Evolutionary conservation across 1,139 yeast genomes (phyloP).

Genomic region (Yamadazyma friedrichii): DNA sequence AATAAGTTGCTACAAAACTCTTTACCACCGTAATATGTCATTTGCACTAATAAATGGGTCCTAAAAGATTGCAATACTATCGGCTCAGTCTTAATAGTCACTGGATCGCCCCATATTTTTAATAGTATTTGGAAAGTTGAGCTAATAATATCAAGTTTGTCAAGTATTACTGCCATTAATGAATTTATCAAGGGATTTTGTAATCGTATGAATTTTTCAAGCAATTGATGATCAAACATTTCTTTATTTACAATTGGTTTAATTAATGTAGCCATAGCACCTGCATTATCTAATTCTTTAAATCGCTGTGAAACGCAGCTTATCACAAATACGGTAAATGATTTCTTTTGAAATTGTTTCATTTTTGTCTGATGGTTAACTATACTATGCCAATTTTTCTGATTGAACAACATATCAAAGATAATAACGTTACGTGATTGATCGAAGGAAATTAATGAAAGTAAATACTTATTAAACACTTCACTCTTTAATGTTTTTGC

Average conservation of each 20-base stretch:
- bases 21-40: slow-evolving; percentile 21
- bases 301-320: slow-evolving; percentile 1
- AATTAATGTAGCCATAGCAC: neutral
- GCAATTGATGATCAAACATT: slow-evolving; percentile 4
- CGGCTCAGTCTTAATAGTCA: slow-evolving; percentile 30
- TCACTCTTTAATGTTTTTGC: neutral
- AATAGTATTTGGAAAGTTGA: neutral
- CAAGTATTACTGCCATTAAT: neutral
- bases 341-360: slow-evolving; percentile 27
- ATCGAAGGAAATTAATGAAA: slow-evolving; percentile 26
- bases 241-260: slow-evolving; percentile 1
- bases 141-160: neutral
- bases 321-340: slow-evolving; percentile 11
- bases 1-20: slow-evolving; percentile 20
- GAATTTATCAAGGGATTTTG: slow-evolving; percentile 7
- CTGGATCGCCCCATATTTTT: slow-evolving; percentile 30
- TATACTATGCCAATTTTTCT: slow-evolving; percentile 21
- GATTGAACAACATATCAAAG: slow-evolving; percentile 25
- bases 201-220: slow-evolving; percentile 6
- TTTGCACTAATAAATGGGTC: slow-evolving; percentile 38
- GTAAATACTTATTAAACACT: slow-evolving; percentile 21
- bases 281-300: slow-evolving; percentile 1
- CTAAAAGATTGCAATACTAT: slow-evolving; percentile 32
- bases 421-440: slow-evolving; percentile 17
- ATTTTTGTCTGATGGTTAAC: slow-evolving; percentile 16